Conservation (phyloP, 2,329 filamentous ascomycete species). For the Exserohilum turcica region DNA sequence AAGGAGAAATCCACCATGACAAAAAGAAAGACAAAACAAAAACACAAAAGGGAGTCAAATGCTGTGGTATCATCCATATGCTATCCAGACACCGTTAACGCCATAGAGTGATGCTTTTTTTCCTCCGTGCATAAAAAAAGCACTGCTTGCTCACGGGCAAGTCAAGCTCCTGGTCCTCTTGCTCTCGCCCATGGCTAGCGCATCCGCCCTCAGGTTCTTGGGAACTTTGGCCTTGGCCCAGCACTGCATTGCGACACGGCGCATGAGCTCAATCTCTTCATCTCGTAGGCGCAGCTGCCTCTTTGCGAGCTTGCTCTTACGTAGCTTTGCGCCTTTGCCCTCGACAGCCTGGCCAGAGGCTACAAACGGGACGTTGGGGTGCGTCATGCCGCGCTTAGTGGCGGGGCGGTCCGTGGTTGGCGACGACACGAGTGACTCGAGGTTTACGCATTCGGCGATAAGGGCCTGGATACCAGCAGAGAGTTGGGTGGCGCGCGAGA, state of each 20-base stretch:
- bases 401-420: constrained; percentile 25
- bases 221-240: constrained; percentile 47
- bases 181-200: constrained; percentile 21
- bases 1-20: too few species aligned
- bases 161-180: constrained; percentile 39
- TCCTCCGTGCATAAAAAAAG: too few species aligned
- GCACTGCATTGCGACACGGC: constrained; percentile 50
- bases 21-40: too few species aligned
- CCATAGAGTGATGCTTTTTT: background rate
- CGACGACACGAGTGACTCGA: constrained; percentile 50
- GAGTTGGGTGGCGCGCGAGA: constrained; percentile 51
- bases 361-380: constrained; percentile 20
- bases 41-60: background rate
- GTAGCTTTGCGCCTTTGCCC: constrained; percentile 37
- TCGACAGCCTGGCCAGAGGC: constrained; percentile 11
- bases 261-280: constrained; percentile 52
- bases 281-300: constrained; percentile 51
- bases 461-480: constrained; percentile 53
- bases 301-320: constrained; percentile 52
- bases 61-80: constrained; percentile 22
- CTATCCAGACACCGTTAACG: constrained; percentile 9
- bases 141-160: constrained; percentile 23
- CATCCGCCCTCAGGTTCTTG: constrained; percentile 30
- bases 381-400: constrained; percentile 27
- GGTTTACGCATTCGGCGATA: constrained; percentile 50